Evolutionary conservation across 2,329 filamentous ascomycete genomes (phyloP).

Genomic region (Balansia obtecta): DNA sequence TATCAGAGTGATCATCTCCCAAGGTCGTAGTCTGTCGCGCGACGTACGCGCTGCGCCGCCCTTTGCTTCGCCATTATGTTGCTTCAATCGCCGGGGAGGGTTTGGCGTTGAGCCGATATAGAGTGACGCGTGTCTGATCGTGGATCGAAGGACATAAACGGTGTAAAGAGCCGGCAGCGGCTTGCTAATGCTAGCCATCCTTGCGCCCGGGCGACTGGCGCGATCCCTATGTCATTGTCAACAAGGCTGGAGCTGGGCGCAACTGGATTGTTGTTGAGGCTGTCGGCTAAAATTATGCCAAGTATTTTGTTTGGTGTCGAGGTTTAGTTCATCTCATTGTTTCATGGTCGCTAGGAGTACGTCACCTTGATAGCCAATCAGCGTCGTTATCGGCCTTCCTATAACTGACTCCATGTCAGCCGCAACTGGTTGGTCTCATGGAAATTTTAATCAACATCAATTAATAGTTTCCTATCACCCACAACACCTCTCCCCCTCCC

Average conservation of each 20-base stretch:
- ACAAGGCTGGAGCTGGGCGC: not conserved
- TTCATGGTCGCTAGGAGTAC: no score
- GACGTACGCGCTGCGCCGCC: slow-evolving; percentile 75
- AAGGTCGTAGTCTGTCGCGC: slow-evolving; percentile 57
- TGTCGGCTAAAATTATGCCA: not conserved
- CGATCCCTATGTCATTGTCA: not conserved
- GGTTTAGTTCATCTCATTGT: not conserved
- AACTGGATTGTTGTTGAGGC: not conserved
- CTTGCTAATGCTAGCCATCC: slow-evolving; percentile 31
- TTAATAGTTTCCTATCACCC: no score
- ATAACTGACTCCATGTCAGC: no score
- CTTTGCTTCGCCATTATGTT: slow-evolving; percentile 77
- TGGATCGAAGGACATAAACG: slow-evolving; percentile 85
- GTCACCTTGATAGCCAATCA: no score
- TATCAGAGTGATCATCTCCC: slow-evolving; percentile 82
- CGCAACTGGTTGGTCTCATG: no score
- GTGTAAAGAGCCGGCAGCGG: slow-evolving; percentile 82
- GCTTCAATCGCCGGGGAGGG: slow-evolving; percentile 68
- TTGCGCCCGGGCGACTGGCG: slow-evolving; percentile 4
- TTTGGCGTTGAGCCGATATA: slow-evolving; percentile 93
- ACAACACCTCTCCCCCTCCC: no score
- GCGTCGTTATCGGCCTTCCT: no score
- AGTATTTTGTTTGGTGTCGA: not conserved
- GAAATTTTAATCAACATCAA: no score
- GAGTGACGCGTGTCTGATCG: slow-evolving; percentile 53